Evolutionary conservation across 2,329 filamentous ascomycete species (phyloP).

Genomic region (Chalaropsis thielavioides): DNA sequence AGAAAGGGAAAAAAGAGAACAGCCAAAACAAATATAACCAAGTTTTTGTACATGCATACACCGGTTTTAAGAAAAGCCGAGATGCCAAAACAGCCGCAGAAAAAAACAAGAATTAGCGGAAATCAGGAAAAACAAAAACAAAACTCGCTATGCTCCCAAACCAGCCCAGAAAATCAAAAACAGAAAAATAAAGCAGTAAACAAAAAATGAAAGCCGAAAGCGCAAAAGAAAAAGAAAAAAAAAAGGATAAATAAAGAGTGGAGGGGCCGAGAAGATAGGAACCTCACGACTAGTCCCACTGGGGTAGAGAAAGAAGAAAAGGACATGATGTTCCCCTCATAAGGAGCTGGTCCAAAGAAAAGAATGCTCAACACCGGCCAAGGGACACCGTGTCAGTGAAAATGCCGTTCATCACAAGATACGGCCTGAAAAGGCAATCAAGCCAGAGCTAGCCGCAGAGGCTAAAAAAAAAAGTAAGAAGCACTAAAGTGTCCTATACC

Average conservation of each 20-base stretch:
- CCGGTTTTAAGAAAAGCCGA: not conserved
- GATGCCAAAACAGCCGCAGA: not conserved
- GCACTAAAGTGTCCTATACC: not conserved
- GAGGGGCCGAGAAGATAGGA: too few relatives aligned
- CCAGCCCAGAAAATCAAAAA: conserved; percentile 20
- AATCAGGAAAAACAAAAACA: conserved; percentile 18
- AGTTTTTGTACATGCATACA: conserved; percentile 7
- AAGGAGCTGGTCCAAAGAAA: too few relatives aligned
- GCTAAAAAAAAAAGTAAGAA: not conserved
- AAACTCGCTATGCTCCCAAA: conserved; percentile 31
- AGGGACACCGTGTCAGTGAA: too few relatives aligned
- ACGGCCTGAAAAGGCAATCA: not conserved
- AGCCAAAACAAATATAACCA: not conserved
- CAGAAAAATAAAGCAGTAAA: conserved; percentile 19
- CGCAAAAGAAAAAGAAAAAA: conserved; percentile 19
- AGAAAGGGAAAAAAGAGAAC: not conserved
- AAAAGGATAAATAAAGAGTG: conserved; percentile 19
- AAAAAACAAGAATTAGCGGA: not conserved
- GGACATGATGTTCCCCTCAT: not conserved
- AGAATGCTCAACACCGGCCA: too few relatives aligned
- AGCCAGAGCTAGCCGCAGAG: too few relatives aligned
- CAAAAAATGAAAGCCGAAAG: conserved; percentile 15
- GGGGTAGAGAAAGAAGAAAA: not conserved
- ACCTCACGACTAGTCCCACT: too few relatives aligned
- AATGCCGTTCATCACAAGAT: not conserved